Conservation (phyloP, 192 early-diverging fungal species). For the Martensiomyces pterosporus region DNA sequence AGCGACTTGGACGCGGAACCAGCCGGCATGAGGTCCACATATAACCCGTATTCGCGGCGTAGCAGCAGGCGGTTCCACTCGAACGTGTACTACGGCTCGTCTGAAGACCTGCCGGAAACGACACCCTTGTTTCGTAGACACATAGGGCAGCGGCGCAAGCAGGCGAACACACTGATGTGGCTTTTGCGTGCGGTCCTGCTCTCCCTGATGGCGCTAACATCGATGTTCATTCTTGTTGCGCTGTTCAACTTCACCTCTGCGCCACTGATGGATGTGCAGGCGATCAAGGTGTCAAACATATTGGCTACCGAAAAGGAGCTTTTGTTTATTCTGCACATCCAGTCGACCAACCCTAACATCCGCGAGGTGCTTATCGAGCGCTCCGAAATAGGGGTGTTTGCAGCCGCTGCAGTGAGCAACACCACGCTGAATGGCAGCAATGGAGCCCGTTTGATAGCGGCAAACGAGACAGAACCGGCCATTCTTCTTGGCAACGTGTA, state of each 20-base stretch:
- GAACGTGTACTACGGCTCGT: conserved; percentile 44
- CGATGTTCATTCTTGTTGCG: conserved; percentile 35
- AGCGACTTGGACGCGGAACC: conserved; percentile 47
- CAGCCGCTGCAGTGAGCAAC: conserved; percentile 43
- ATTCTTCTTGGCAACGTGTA: conserved; percentile 47
- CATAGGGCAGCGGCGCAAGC: conserved; percentile 35
- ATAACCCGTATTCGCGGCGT: conserved; percentile 43
- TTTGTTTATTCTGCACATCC: conserved; percentile 61
- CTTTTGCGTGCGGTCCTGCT: conserved; percentile 15
- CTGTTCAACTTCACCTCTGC: conserved; percentile 49
- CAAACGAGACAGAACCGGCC: conserved; percentile 42
- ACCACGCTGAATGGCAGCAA: conserved; percentile 3
- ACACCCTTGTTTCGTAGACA: conserved; percentile 48
- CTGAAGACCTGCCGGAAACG: conserved; percentile 47
- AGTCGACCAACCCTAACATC: conserved; percentile 55
- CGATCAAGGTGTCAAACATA: conserved; percentile 53
- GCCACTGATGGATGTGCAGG: conserved; percentile 48
- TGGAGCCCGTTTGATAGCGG: not conserved
- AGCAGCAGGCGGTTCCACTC: conserved; percentile 43
- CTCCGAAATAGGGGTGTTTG: conserved; percentile 63
- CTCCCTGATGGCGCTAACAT: conserved; percentile 18
- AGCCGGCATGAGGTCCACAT: conserved; percentile 42
- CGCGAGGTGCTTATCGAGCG: conserved; percentile 56
- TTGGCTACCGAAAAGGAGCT: conserved; percentile 66
- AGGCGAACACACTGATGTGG: conserved; percentile 19